Evolutionary conservation across 495 filamentous ascomycete species (phyloP), one percentile per base, ranked within the genome.

Genomic region (Amphirosellinia nigrospora): DNA sequence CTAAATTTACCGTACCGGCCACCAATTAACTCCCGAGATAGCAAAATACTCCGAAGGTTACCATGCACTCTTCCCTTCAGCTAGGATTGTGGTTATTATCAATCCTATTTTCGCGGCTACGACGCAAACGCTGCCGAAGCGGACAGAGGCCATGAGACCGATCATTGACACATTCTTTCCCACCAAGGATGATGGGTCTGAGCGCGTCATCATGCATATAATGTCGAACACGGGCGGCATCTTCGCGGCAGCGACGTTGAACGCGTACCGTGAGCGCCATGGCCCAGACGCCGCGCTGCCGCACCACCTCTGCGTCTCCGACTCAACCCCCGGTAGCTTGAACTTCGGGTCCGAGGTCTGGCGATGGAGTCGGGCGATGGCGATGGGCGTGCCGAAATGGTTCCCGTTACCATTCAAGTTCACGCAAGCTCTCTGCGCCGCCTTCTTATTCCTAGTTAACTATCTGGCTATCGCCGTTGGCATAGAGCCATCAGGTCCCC

Each of bases 161-260:
- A 74, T 87, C 21, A 73, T 88, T 61, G 81, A 86, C 52, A 75
- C 79, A 10, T 69, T 83, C 10, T 85, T 84, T 73, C 80, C 81
- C 2, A 80, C 70, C 1, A 74, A 70, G 7, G 62, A 65, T 21
- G 68, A 69, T 32, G 69, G 68, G 19, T 62, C 76, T 9, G 76
- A 79, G 48, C 75, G 76, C 5, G 74, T 87, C 5, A 75, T 88
- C 8, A 63, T 86, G 0, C 86, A 86, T 32, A 79, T 80, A 71
- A 85, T 86, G 83, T 86, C 84, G 32, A 86, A 86, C 70, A 85
- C 84, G 0, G 84, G 84, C 23, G 84, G 82, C 1, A 84, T 86
- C 63, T 85, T 82, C 79, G 71, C 77, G 19, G 84, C 82, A 0
- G 84, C 85, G 0, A 82, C 84, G 4, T 64, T 87, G 19, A 81